These are phyloP conservation scores for Otatea glauca DNA, from an alignment of 176 grass and related monocot species.

Conservation along the genomic window DNA sequence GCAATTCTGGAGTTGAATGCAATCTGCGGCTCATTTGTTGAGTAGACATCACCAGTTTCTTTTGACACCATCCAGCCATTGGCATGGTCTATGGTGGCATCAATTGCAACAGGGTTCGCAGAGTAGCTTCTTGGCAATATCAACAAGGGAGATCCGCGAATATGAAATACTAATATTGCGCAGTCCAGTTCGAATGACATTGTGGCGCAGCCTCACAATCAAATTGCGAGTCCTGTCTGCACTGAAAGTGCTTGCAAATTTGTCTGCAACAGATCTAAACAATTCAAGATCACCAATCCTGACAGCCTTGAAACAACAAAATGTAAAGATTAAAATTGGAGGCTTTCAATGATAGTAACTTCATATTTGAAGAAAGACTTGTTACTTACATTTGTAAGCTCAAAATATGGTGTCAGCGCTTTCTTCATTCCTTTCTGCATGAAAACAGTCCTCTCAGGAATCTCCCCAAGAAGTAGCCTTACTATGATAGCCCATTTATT, in stretches of 20 bases:
- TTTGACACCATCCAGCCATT: constrained; percentile 89
- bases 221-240: constrained; percentile 79
- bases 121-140: constrained; percentile 81
- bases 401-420: constrained; percentile 85
- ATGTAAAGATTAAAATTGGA: background rate
- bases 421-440: constrained; percentile 96
- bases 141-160: constrained; percentile 73
- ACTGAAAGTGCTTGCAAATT: constrained; percentile 73
- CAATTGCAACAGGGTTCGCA: constrained; percentile 73
- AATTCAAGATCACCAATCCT: constrained; percentile 82
- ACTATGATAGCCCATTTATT: constrained; percentile 91
- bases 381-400: constrained; percentile 79
- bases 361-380: background rate
- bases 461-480: constrained; percentile 79
- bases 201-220: constrained; percentile 89
- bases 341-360: background rate
- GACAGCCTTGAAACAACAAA: constrained; percentile 62
- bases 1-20: constrained; percentile 88
- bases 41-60: constrained; percentile 90
- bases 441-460: constrained; percentile 88
- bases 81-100: constrained; percentile 75
- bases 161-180: constrained; percentile 92
- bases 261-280: constrained; percentile 74
- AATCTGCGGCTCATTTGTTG: constrained; percentile 81
- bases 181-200: constrained; percentile 83